phyloP scores from a whole-genome alignment of 116 monocot genomes.

The Iris pallida region DNA sequence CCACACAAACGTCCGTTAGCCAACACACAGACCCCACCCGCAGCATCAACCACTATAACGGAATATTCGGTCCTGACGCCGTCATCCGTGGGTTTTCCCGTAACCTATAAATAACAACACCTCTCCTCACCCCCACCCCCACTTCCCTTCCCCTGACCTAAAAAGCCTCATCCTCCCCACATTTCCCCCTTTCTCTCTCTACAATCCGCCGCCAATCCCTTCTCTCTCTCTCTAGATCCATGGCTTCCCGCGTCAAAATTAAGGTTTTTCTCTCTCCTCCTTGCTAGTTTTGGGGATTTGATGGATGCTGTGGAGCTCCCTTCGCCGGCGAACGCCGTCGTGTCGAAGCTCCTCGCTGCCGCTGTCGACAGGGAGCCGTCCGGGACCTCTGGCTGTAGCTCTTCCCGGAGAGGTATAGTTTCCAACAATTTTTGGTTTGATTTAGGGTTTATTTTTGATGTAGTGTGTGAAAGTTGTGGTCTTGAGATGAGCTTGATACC shows the following conservation, averaged over 20 bases:
- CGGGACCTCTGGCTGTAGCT: too few relatives aligned
- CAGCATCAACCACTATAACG: too few relatives aligned
- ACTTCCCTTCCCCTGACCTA: slow-evolving; percentile 22
- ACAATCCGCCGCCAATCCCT: background rate
- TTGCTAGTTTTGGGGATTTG: background rate
- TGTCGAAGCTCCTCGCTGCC: slow-evolving; percentile 1
- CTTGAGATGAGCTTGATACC: too few relatives aligned
- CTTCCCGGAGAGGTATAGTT: too few relatives aligned
- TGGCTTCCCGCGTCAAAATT: background rate
- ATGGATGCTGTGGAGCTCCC: slow-evolving; percentile 53
- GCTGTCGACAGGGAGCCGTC: too few relatives aligned
- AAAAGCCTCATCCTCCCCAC: slow-evolving; percentile 9
- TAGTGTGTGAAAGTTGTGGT: too few relatives aligned
- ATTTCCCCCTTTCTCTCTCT: background rate
- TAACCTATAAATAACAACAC: slow-evolving; percentile 59
- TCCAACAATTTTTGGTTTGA: too few relatives aligned
- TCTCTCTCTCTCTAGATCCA: slow-evolving; percentile 11
- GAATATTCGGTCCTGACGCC: slow-evolving; percentile 43
- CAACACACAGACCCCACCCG: too few relatives aligned
- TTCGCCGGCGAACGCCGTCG: slow-evolving; percentile 15
- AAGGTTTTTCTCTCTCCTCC: background rate
- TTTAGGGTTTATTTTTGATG: too few relatives aligned
- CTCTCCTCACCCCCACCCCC: slow-evolving; percentile 4
- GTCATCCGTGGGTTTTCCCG: slow-evolving; percentile 52
- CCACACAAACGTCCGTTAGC: too few relatives aligned